Conservation (phyloP, 2,329 filamentous ascomycete genomes). For the Penicillium glabrum region DNA sequence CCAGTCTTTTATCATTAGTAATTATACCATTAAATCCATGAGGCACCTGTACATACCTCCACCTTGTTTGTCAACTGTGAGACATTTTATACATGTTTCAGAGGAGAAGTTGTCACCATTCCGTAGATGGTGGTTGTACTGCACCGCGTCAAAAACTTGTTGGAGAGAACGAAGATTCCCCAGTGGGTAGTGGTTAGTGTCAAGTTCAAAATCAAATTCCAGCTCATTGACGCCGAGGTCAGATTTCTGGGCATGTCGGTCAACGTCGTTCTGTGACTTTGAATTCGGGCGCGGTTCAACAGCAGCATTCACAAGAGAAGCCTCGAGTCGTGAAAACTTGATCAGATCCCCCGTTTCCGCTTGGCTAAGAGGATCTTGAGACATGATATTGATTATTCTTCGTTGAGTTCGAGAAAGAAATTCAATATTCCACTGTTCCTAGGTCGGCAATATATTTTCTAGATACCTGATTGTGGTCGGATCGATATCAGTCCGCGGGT, state of each 20-base stretch:
- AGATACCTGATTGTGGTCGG: neutral
- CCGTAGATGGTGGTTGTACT: conserved; percentile 11
- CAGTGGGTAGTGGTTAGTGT: conserved; percentile 10
- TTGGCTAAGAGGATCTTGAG: conserved; percentile 2
- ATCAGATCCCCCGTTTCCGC: conserved; percentile 6
- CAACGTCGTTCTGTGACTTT: conserved; percentile 10
- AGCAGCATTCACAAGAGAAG: conserved; percentile 9
- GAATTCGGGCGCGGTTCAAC: conserved; percentile 12
- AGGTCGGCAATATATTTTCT: too few species aligned
- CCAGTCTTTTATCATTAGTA: neutral
- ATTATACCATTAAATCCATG: neutral
- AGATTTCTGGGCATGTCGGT: conserved; percentile 6
- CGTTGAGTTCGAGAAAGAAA: neutral
- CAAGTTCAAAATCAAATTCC: conserved; percentile 11
- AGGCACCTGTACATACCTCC: conserved; percentile 1
- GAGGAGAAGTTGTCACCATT: conserved; percentile 13
- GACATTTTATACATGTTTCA: conserved; percentile 9
- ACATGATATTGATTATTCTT: neutral
- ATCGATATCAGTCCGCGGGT: neutral
- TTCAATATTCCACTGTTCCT: neutral
- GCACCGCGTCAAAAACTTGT: conserved; percentile 17
- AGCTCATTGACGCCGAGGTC: conserved; percentile 13
- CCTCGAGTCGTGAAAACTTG: conserved; percentile 13
- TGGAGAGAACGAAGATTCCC: conserved; percentile 14
- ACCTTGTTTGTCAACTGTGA: conserved; percentile 1